Base-by-base conservation (phyloP, 345 rosid genomes). In the Carallia brachiata region DNA sequence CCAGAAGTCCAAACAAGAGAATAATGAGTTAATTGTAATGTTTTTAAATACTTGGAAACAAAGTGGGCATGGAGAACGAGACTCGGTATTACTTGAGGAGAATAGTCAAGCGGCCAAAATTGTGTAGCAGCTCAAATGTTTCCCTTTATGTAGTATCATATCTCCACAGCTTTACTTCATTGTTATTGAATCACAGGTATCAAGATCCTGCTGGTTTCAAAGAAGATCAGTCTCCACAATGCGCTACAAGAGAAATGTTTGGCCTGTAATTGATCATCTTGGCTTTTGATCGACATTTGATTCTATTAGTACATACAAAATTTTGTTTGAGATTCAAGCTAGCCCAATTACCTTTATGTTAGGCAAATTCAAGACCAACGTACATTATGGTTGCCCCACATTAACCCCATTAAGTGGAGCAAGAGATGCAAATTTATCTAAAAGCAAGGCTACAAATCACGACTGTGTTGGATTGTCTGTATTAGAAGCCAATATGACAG, bases 381-480 rank as follows among this genome's bases (percentile, higher is more conserved):
- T 44, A 60, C 57, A 15, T 31, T 59, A 5, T 18, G 7, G 60
- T 47, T 47, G 64, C 58, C 65, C 71, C 71, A 18, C 64, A 44
- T 2, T 17, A 68, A 44, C 71, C 71, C 72, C 72, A 60, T 19
- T 60, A 60, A 69, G 6, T 7, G n/a, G 18, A 32, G 32, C 65
- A 59, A 12, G 4, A 44, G 44, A 59, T 69, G 5, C 18, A 31
- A 68, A 68, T 13, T 37, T 17, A 57, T n/a, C 62, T 12, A 7
- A 40, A 9, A 58, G 19, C 19, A 32, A 57, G 40, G 7, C 70
- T 54, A 1, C 32, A 23, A 23, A 55, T 44, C 60, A 55, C 31
- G 2, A 55, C 16, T 13, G 27, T 55, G 60, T 55, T 30, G 27
- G 15, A 23, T 55, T 55, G 60, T 55, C 23, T 55, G 60, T 9